These are phyloP conservation scores for Tephrocybe sp. DNA, from an alignment of 768 basidiomycete genomes.

Conservation along the genomic window DNA sequence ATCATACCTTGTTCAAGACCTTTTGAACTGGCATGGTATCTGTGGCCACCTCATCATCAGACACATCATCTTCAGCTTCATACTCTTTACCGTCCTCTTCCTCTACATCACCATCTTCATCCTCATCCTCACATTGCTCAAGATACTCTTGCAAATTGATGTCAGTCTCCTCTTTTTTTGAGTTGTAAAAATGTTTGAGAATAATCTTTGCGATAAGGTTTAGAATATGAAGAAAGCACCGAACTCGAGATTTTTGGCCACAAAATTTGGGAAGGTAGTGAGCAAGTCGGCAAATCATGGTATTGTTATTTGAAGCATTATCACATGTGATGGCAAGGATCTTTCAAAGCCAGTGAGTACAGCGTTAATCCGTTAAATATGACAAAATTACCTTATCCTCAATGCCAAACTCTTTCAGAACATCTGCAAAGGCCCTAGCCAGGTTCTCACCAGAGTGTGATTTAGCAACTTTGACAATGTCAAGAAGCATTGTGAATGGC, in stretches of 20 bases:
- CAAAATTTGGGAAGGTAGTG: too few species aligned
- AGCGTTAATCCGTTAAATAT: too few species aligned
- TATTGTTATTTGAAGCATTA: constrained; percentile 23
- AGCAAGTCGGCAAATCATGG: too few species aligned
- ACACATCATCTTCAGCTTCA: too few species aligned
- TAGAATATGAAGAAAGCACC: too few species aligned
- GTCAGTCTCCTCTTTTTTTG: constrained; percentile 9
- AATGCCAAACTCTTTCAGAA: too few species aligned
- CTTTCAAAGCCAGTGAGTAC: constrained; percentile 18
- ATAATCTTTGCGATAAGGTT: constrained; percentile 31
- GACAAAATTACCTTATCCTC: constrained; percentile 25
- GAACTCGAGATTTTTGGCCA: too few species aligned
- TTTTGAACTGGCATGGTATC: too few species aligned
- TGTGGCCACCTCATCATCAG: too few species aligned
- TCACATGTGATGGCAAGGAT: constrained; percentile 18
- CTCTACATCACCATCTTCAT: background rate
- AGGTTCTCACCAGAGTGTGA: constrained; percentile 29
- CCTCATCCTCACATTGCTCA: background rate
- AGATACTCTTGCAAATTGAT: background rate
- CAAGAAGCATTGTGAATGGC: too few species aligned
- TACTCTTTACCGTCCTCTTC: too few species aligned
- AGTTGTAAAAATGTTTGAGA: constrained; percentile 26
- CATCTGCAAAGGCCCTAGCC: constrained; percentile 23
- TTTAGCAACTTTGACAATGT: constrained; percentile 27
- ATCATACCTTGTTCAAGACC: too few species aligned